A percentile compares a stretch with the other conserved stretches of the same genome.
Evolutionary conservation across 73 alveolate species (phyloP).

Genomic region (Durusdinium trenchii): DNA sequence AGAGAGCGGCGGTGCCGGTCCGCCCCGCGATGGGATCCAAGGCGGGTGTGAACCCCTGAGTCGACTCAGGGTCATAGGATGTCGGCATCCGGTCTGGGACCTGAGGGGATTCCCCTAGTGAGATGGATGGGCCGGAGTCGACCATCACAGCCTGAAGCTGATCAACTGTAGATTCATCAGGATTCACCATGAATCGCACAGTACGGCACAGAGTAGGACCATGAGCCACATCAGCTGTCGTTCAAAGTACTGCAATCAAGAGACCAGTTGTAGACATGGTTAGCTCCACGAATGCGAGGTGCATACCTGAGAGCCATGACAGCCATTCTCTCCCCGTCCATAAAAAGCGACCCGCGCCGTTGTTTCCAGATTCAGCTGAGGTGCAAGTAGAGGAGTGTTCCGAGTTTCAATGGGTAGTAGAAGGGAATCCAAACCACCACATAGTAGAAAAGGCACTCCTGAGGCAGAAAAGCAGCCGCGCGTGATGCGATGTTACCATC

Average conservation of each 20-base stretch:
- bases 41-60: too few species aligned
- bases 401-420: slow-evolving; percentile 92
- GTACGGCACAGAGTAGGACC: too few species aligned
- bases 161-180: too few species aligned
- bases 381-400: slow-evolving; percentile 48
- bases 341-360: background rate
- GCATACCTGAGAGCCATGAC: background rate
- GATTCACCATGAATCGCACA: too few species aligned
- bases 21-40: too few species aligned
- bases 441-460: slow-evolving; percentile 80
- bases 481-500: background rate
- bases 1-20: too few species aligned
- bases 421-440: slow-evolving; percentile 88
- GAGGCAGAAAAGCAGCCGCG: background rate
- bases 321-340: background rate
- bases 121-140: too few species aligned
- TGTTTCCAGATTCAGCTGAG: background rate
- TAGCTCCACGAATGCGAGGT: slow-evolving; percentile 37
- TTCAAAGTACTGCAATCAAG: background rate
- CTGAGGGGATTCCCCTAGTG: too few species aligned
- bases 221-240: too few species aligned
- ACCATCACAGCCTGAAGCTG: too few species aligned
- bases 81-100: too few species aligned
- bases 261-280: slow-evolving; percentile 79
- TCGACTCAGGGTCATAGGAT: too few species aligned